A percentile compares a stretch with the other conserved stretches of the same genome.
Evolutionary conservation across 2,329 filamentous ascomycete species (phyloP).

Genomic region (Calycina herbarum): DNA sequence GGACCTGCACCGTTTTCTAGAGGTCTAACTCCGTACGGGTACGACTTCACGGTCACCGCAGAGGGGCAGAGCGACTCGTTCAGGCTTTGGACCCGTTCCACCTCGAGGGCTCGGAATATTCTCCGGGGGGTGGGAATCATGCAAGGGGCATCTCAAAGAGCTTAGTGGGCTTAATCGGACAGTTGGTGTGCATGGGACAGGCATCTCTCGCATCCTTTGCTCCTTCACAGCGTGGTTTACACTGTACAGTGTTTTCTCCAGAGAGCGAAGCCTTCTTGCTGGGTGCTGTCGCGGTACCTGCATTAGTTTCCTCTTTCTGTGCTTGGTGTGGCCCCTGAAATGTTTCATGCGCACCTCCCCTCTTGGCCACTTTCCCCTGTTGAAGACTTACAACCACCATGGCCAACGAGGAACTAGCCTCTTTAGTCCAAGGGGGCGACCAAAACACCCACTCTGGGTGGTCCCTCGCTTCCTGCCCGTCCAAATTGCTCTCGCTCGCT

Average conservation of each 20-base stretch:
- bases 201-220: background rate
- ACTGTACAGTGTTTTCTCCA: background rate
- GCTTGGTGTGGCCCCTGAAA: constrained; percentile 1
- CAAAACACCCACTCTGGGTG: background rate
- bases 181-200: constrained; percentile 1
- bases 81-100: background rate
- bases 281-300: constrained; percentile 16
- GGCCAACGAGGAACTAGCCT: background rate
- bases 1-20: background rate
- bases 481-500: constrained; percentile 10
- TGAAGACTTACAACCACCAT: background rate
- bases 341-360: background rate
- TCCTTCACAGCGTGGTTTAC: background rate
- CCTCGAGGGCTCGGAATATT: background rate
- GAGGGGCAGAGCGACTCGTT: background rate
- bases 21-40: background rate
- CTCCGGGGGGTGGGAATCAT: background rate
- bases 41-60: background rate
- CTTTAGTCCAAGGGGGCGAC: constrained; percentile 4
- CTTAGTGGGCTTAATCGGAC: constrained; percentile 6
- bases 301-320: constrained; percentile 12
- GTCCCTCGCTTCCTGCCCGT: background rate
- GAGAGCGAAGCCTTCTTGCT: background rate
- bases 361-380: background rate
- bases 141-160: background rate